These are phyloP conservation scores for Saccharomycopsis schoenii DNA, from an alignment of 805 yeast species.

Conservation along the genomic window DNA sequence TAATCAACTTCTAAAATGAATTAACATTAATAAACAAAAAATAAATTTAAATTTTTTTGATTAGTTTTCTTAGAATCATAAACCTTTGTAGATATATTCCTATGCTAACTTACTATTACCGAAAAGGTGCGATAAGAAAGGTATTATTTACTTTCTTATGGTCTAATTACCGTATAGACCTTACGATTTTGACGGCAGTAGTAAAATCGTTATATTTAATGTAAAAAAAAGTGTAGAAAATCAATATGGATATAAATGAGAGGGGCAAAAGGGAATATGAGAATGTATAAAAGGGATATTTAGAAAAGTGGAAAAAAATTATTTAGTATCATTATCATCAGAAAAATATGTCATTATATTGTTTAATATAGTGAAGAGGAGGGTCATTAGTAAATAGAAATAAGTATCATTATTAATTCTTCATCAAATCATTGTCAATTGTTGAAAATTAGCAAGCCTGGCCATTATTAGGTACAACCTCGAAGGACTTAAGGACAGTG, in stretches of 20 bases:
- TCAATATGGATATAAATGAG: neutral
- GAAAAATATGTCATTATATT: neutral
- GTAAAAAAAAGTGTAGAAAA: neutral
- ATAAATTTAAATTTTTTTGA: neutral
- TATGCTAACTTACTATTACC: too few relatives aligned
- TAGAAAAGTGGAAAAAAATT: neutral
- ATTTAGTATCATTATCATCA: neutral
- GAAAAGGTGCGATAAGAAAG: too few relatives aligned
- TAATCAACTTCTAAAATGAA: neutral
- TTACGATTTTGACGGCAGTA: neutral
- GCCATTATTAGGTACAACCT: neutral
- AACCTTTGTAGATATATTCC: neutral
- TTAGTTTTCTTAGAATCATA: neutral
- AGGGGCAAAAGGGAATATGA: neutral
- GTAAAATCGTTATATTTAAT: neutral
- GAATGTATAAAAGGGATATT: too few relatives aligned
- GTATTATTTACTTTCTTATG: too few relatives aligned
- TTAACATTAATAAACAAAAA: neutral
- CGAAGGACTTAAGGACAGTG: neutral
- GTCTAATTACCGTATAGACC: too few relatives aligned
- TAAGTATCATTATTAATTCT: neutral
- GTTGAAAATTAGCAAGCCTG: neutral
- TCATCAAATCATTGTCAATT: neutral
- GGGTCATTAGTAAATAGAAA: neutral
- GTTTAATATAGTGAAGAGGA: neutral